A percentile compares a stretch with the other conserved stretches of the same genome.
These are phyloP conservation scores for Phanerochaete sordida DNA, from an alignment of 768 basidiomycete species.

Conservation along the genomic window DNA sequence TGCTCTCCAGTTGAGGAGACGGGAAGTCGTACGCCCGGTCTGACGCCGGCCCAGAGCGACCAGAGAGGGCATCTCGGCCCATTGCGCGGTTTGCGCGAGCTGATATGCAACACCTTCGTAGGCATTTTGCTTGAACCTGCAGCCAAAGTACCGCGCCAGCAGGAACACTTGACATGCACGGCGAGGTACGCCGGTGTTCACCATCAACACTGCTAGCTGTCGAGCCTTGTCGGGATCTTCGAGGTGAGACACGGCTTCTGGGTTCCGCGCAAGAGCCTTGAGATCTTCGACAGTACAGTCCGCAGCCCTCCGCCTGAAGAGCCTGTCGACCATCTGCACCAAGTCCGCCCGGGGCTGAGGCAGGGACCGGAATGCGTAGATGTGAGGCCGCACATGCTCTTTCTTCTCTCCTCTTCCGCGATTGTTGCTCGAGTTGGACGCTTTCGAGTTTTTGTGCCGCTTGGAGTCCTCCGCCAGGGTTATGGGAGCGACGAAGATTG, in stretches of 20 bases:
- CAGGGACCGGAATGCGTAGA: neutral
- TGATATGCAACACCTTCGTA: slow-evolving; percentile 57
- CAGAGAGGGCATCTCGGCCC: slow-evolving; percentile 47
- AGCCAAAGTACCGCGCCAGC: slow-evolving; percentile 48
- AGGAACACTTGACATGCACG: slow-evolving; percentile 43
- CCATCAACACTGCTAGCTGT: slow-evolving; percentile 32
- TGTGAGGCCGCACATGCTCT: neutral
- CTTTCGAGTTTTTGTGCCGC: neutral
- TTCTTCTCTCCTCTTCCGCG: neutral
- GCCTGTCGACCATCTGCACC: slow-evolving; percentile 10
- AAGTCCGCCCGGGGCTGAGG: slow-evolving; percentile 10
- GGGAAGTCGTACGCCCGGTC: slow-evolving; percentile 44
- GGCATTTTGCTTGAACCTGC: slow-evolving; percentile 44
- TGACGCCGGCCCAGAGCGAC: slow-evolving; percentile 48
- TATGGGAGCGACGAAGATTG: neutral
- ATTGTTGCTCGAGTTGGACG: neutral
- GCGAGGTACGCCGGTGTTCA: slow-evolving; percentile 31
- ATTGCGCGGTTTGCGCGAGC: slow-evolving; percentile 43
- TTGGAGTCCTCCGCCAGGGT: neutral
- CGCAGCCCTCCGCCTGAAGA: neutral
- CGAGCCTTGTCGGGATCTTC: slow-evolving; percentile 17
- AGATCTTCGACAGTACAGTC: neutral
- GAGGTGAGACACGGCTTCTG: slow-evolving; percentile 8
- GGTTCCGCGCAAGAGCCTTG: neutral
- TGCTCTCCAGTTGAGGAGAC: slow-evolving; percentile 69